Evolutionary conservation across 2,329 filamentous ascomycete species (phyloP), one percentile per base, ranked within the genome.

Genomic region (Pyrenochaeta sp.): DNA sequence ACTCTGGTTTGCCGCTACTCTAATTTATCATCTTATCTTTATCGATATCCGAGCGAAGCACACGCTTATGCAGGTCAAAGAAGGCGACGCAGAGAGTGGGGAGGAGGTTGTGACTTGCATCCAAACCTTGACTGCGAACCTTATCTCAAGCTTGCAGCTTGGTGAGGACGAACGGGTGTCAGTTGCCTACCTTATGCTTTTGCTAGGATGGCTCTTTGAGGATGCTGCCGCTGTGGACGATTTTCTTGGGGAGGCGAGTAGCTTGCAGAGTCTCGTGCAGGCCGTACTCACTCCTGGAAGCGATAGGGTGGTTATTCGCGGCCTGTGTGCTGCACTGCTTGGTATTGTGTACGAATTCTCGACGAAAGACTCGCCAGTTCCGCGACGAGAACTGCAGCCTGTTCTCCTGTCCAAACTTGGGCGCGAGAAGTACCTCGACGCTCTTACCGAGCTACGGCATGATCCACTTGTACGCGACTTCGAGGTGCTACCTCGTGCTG

Each of bases 31-130:
- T 67, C 81, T 99, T 10, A 77, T 98, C 15, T 90, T 88, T 57
- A 91, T 96, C 54, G 90, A 95, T 63, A 79, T 85, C 3, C 85
- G 90, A 60, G 91, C 91, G 1, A 98, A 98, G 73, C 82, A 83
- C 5, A 82, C 90, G 44, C 87, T 93, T 15, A 91, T 96, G 83
- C 83, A 84, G 18, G 87, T 99, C 17, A 91, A 88, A 0, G 94
- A 98, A 75, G 95, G 95, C 10, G 91, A 98, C 73, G 90, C 91
- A 18, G 88, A 89, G 30, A 91, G 84, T 63, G 95, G 94, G 3
- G 95, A 99, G 78, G 95, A 99, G 75, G 92, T 97, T 11, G 89
- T 99, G 11, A 97, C 94, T 0, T 92, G 91, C 68, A 91, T 99
- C 45, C 95, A 99, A 74, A 90, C 88, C 1, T 85, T 98, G 54